Evolutionary conservation across 352 stramenopile species (phyloP), one percentile per base, ranked within the genome.

Genomic region (Thalassiosira mediterranea): DNA sequence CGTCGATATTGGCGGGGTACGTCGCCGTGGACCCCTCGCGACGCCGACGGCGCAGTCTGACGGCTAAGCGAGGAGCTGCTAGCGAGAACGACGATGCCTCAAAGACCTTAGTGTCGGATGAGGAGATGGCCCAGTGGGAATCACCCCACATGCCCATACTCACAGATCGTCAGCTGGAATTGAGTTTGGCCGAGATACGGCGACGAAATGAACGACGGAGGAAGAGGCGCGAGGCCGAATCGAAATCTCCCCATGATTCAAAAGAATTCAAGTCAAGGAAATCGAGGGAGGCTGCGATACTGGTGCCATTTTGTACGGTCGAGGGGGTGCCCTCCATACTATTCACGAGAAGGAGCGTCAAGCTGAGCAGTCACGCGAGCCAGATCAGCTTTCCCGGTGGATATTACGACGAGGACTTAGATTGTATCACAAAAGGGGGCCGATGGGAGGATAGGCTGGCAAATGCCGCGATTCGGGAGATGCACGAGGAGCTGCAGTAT

Each of bases 301-400:
- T 91, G 10, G 69, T 91, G 5, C 77, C 84, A 17, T 31, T 91
- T 2, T 73, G 76, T 29, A 81, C 46, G 21, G 76, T 84, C 11
- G 44, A 86, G 21, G 72, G 71, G 2, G 40, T 64, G 29, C 77
- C 81, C 10, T 90, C 80, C 10, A 58, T 91, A 40, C 46, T 91
- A 49, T 90, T 90, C 68, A 91, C 86, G 13, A 64, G 63, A 46
- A 61, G 86, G 66, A 82, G 82, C 0, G 56, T 32, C 0, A 53
- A 79, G 49, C 53, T 91, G n/a, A 73, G 42, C 25, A 63, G 56
- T 4, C 86, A 91, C 72, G 74, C 80, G 3, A 76, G 66, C 13
- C 72, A 91, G 64, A 84, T 91, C 32, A 81, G 70, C 21, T 91
- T 91, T 68, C 83, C 83, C 7, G 86, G 86, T 62, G 86, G 86